phyloP scores from a whole-genome alignment of 768 basidiomycete genomes.

The Amanita muscaria region DNA sequence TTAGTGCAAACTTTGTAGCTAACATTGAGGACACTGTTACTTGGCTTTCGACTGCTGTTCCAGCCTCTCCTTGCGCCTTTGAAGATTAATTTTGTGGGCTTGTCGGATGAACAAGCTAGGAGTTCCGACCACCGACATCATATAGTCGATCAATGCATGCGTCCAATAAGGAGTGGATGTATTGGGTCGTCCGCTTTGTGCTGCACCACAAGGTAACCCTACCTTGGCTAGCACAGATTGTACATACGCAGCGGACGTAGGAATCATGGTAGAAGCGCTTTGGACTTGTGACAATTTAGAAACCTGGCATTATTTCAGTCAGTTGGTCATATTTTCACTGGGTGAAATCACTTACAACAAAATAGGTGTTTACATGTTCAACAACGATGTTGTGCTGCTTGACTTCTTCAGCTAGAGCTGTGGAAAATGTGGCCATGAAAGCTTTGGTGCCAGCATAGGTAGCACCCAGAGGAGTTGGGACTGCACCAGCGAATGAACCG shows the following conservation, averaged over 20 bases:
- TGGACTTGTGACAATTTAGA: slow-evolving; percentile 94
- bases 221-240: slow-evolving; percentile 67
- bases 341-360: slow-evolving; percentile 57
- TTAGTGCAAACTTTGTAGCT: too few species aligned
- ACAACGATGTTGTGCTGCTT: slow-evolving; percentile 66
- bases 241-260: slow-evolving; percentile 69
- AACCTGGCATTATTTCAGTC: slow-evolving; percentile 42
- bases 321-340: neutral
- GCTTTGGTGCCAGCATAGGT: slow-evolving; percentile 91
- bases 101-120: slow-evolving; percentile 49
- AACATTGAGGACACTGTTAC: slow-evolving; percentile 29
- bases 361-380: slow-evolving; percentile 85
- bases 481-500: slow-evolving; percentile 83
- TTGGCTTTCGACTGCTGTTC: slow-evolving; percentile 50
- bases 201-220: slow-evolving; percentile 71
- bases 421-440: slow-evolving; percentile 79
- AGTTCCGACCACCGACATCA: slow-evolving; percentile 46
- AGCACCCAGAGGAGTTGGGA: slow-evolving; percentile 88
- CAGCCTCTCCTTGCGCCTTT: slow-evolving; percentile 61
- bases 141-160: slow-evolving; percentile 72
- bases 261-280: slow-evolving; percentile 57
- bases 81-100: slow-evolving; percentile 62
- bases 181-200: slow-evolving; percentile 57
- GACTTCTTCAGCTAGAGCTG: slow-evolving; percentile 82
- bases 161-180: slow-evolving; percentile 86